These are phyloP conservation scores for Rachicladosporium sp. DNA, from an alignment of 2,329 filamentous ascomycete genomes.

Conservation along the genomic window DNA sequence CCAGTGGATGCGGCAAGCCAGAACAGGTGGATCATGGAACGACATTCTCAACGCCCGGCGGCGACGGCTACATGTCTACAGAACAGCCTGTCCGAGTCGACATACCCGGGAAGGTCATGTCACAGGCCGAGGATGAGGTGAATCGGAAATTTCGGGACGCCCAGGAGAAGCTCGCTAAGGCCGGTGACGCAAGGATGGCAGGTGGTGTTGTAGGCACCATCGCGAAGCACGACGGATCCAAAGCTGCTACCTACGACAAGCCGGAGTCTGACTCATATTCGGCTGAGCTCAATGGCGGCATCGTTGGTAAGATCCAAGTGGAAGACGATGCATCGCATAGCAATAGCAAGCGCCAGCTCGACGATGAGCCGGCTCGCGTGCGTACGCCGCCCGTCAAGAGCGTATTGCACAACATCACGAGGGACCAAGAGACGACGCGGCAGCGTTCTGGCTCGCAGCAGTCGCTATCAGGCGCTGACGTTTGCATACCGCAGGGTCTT, in stretches of 20 bases:
- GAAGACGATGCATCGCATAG: neutral
- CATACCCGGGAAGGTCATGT: slow-evolving; percentile 1
- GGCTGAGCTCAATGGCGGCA: neutral
- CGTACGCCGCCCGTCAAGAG: neutral
- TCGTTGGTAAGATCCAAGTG: neutral
- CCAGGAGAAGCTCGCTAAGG: neutral
- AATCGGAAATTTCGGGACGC: slow-evolving; percentile 2
- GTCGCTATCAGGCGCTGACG: slow-evolving; percentile 4
- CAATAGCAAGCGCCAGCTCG: slow-evolving; percentile 1
- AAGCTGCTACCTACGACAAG: slow-evolving; percentile 1
- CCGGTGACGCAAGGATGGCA: neutral
- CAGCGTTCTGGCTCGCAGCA: neutral
- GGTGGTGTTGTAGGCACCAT: slow-evolving; percentile 2
- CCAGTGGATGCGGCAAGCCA: slow-evolving; percentile 58
- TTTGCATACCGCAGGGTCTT: slow-evolving; percentile 49
- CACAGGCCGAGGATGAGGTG: slow-evolving; percentile 6
- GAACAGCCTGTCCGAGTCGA: slow-evolving; percentile 5
- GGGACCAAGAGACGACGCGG: slow-evolving; percentile 1
- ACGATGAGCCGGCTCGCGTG: neutral
- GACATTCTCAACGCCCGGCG: slow-evolving; percentile 8
- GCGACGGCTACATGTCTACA: slow-evolving; percentile 12
- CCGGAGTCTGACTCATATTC: slow-evolving; percentile 4
- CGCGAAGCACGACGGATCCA: neutral
- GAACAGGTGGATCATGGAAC: slow-evolving; percentile 8
- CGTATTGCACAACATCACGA: neutral